Evolutionary conservation across 1,284 basidiomycete species (phyloP), one percentile per base, ranked within the genome.

Genomic region (Xerocomus tenax): DNA sequence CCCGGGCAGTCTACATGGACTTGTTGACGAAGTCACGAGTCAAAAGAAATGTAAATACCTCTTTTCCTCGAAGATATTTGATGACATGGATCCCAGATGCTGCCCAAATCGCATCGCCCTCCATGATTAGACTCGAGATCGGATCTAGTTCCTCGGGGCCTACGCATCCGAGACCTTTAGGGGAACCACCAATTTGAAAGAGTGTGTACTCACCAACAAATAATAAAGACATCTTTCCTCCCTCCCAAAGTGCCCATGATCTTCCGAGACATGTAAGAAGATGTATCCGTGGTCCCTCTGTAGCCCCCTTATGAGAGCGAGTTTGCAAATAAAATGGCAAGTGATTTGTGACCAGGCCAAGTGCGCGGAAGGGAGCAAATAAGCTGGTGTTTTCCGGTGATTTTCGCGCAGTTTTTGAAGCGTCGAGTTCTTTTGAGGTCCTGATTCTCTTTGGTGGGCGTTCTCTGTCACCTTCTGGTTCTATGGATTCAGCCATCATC

Each of bases 161-260:
- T 95, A 57, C 18, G 59, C 30, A 49, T 42, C 45, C 16, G 42
- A 30, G 29, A 50, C 39, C 16, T 47, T 16, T 45, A 52, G 15
- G 49, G 15, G 7, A 30, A 30, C 23, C 29, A 45, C 28, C 16
- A 3, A 21, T 13, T 45, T 41, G 23, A 41, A 42, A 15, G 25
- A 8, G 23, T 46, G 35, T 26, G 40, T 50, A 48, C 89, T 71
- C 66, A 87, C 94, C 92, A 53, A 96, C 91, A 65, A 98, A 98
- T 42, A 98, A 74, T 42, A 98, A 71, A 15, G 78, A 80, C 88
- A 98, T 93, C 69, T 86, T 90, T 29, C 84, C 88, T 12, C 91
- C 92, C 62, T 97, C 92, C 95, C 95, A 98, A 69, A 98, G 76
- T 18, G 91, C 88, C 95, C 95, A 98, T 58, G 88, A 84, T 55